Conservation (phyloP, 1,284 basidiomycete species). For the Trichosporon sp. region DNA sequence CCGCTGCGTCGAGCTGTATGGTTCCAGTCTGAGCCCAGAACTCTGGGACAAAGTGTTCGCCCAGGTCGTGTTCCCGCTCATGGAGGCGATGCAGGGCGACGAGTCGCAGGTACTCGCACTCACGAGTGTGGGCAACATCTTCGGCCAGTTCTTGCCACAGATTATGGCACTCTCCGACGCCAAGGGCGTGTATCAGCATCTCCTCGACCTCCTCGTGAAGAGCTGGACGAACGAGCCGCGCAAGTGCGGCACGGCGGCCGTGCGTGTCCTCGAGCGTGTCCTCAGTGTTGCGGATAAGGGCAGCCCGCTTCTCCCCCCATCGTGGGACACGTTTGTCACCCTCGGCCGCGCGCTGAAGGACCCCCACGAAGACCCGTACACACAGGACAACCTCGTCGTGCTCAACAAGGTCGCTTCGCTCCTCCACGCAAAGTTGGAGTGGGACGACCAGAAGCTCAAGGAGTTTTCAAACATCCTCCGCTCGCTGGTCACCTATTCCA, state of each 20-base stretch:
- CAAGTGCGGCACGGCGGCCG: constrained; percentile 71
- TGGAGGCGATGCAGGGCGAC: constrained; percentile 74
- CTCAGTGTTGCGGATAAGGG: constrained; percentile 61
- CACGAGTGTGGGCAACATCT: constrained; percentile 78
- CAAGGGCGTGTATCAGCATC: constrained; percentile 68
- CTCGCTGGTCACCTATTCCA: constrained; percentile 75
- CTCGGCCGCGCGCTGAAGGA: constrained; percentile 64
- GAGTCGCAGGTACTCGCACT: constrained; percentile 86
- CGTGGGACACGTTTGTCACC: constrained; percentile 71
- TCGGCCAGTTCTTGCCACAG: constrained; percentile 73
- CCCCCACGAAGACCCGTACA: constrained; percentile 62
- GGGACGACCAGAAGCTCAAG: constrained; percentile 64
- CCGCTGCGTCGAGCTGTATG: constrained; percentile 89
- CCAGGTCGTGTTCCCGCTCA: constrained; percentile 84
- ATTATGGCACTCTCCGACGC: constrained; percentile 74
- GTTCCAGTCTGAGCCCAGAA: constrained; percentile 71
- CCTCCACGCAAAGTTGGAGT: constrained; percentile 40
- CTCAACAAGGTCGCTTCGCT: constrained; percentile 40
- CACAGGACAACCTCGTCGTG: constrained; percentile 82
- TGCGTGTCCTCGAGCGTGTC: constrained; percentile 78
- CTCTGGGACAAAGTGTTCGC: constrained; percentile 88
- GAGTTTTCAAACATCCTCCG: constrained; percentile 77
- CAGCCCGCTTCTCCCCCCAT: constrained; percentile 57
- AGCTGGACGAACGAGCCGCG: constrained; percentile 71
- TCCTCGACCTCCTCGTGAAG: constrained; percentile 70